These are phyloP conservation scores for Aquilaria malaccensis DNA, from an alignment of 345 rosid species.

Conservation along the genomic window DNA sequence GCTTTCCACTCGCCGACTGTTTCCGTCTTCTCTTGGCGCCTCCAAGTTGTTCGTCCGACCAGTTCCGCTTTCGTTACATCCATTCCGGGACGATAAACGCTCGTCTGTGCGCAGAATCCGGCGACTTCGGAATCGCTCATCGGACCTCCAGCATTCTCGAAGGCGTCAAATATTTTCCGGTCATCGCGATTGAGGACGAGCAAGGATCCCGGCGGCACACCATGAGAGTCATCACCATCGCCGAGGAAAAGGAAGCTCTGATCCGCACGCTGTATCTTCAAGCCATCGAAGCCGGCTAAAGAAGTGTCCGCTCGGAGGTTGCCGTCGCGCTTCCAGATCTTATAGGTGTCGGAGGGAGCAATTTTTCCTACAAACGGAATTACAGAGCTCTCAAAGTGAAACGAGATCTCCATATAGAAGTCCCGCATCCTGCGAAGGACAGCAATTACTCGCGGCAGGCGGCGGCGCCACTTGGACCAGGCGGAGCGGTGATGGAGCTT, in stretches of 20 bases:
- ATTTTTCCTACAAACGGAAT: constrained; percentile 83
- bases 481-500: constrained; percentile 55
- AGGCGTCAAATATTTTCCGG: constrained; percentile 63
- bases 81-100: constrained; percentile 88
- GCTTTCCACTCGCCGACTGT: constrained; percentile 78
- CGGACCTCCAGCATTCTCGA: constrained; percentile 64
- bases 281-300: constrained; percentile 80
- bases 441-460: constrained; percentile 66
- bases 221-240: constrained; percentile 55
- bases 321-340: constrained; percentile 92
- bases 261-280: constrained; percentile 81
- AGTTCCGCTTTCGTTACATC: constrained; percentile 87
- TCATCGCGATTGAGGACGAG: constrained; percentile 69
- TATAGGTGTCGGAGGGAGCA: constrained; percentile 95
- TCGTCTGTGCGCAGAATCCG: constrained; percentile 57
- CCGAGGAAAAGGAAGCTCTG: constrained; percentile 86
- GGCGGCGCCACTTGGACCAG: constrained; percentile 91
- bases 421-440: constrained; percentile 79
- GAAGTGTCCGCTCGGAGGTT: constrained; percentile 85
- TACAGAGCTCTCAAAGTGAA: constrained; percentile 89
- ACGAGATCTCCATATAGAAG: constrained; percentile 90
- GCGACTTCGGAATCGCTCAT: constrained; percentile 57
- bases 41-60: constrained; percentile 71
- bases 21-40: constrained; percentile 74
- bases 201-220: constrained; percentile 59